Base-by-base conservation (phyloP, 495 filamentous ascomycete species). In the Aspergillus biplanus region DNA sequence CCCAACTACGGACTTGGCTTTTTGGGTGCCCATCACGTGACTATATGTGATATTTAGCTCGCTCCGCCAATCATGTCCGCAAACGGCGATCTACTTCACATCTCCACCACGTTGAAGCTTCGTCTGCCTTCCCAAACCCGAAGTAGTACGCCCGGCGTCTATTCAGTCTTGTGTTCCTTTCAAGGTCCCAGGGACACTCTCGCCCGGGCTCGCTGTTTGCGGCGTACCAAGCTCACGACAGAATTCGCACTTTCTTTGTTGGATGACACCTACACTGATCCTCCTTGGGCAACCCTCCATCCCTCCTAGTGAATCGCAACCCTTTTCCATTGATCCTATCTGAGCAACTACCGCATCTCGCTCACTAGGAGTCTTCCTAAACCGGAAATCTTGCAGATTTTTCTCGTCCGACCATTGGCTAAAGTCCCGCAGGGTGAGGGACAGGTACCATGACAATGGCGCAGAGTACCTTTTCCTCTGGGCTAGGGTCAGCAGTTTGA, bases 221-320 rank as follows among this genome's bases (percentile, higher is more conserved):
- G 54, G 65, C 33, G 33, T 12, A 12, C n/a, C 4, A 33, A 4
- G 9, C 4, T 35, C 53, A 33, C 13, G 46, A 21, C 15, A 44
- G 42, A 27, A 27, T 52, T 46, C 33, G 12, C 55, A 44, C 33
- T 15, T n/a, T 7, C 42, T 27, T 33, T 53, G 15, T 42, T 58
- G 42, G 54, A 68, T 68, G 66, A 68, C 66, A 59, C 52, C 31
- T 65, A 60, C 55, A 65, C 49, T 58, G 33, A 33, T 27, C 21
- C 52, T 11, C 31, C 7, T 33, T 11, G 52, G n/a, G 12, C 21
- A 18, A n/a, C 47, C 27, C 42, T 32, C 52, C 13, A 37, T 53
- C 35, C 5, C 11, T 46, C n/a, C 16, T 4, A 33, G 15, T 33
- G 31, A 8, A 52, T 27, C 49, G 33, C 33, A 52, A 52, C 21